A percentile compares a stretch with the other conserved stretches of the same genome.
phyloP scores from a whole-genome alignment of 2,329 filamentous ascomycete genomes.

The Thermothelomyces thermophilus region DNA sequence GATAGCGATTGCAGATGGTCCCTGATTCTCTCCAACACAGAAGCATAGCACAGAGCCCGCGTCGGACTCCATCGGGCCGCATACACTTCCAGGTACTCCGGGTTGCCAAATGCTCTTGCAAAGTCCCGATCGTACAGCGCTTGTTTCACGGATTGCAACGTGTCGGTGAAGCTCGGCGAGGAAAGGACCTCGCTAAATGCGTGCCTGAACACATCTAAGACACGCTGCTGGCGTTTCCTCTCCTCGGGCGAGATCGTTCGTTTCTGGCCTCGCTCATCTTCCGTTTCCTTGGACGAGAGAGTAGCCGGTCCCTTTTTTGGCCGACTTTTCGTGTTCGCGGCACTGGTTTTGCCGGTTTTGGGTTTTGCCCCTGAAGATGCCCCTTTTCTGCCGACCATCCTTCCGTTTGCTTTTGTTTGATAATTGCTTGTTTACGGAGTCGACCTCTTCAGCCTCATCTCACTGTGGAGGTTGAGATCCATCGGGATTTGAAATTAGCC shows the following conservation, averaged over 20 bases:
- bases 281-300: neutral
- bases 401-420: constrained; percentile 2
- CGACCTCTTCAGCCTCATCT: constrained; percentile 9
- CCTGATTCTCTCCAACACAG: constrained; percentile 40
- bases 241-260: constrained; percentile 4
- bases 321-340: neutral
- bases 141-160: constrained; percentile 76
- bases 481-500: constrained; percentile 10
- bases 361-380: neutral
- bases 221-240: constrained; percentile 21
- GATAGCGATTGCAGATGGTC: constrained; percentile 28
- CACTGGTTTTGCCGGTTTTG: neutral
- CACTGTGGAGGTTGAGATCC: constrained; percentile 4
- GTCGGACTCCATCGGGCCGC: constrained; percentile 86
- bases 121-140: constrained; percentile 87
- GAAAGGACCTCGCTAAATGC: constrained; percentile 51
- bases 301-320: neutral
- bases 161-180: constrained; percentile 41
- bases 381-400: constrained; percentile 8
- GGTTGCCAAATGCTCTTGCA: constrained; percentile 64
- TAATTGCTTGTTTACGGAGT: constrained; percentile 13
- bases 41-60: constrained; percentile 73
- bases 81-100: constrained; percentile 72
- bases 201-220: constrained; percentile 66
- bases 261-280: neutral